These are phyloP conservation scores for Petunia hybrid DNA, from an alignment of 305 asterid genomes.

Conservation along the genomic window DNA sequence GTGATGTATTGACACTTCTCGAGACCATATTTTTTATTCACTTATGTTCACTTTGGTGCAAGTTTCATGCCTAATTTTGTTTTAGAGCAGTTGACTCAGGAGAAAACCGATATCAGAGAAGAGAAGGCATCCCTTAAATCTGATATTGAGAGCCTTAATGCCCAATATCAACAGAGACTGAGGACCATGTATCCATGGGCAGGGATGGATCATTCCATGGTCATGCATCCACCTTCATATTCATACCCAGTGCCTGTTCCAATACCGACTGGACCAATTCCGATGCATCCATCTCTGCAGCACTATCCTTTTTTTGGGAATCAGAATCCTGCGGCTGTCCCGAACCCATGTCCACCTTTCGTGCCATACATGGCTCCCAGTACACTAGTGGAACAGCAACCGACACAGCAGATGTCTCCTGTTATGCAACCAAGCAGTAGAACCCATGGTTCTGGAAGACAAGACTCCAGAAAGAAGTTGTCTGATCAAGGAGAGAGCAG, in stretches of 20 bases:
- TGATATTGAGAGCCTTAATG: constrained; percentile 82
- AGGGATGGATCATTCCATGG: constrained; percentile 84
- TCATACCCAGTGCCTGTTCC: constrained; percentile 76
- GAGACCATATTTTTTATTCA: background rate
- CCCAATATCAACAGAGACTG: constrained; percentile 77
- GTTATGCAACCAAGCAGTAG: constrained; percentile 62
- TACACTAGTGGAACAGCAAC: constrained; percentile 70
- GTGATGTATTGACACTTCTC: constrained; percentile 45
- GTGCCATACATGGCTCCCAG: constrained; percentile 80
- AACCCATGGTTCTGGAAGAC: constrained; percentile 46
- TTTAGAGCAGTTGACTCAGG: constrained; percentile 81
- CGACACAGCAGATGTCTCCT: constrained; percentile 70
- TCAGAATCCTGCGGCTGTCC: constrained; percentile 72
- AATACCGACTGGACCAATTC: constrained; percentile 81
- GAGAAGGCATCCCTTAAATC: constrained; percentile 93
- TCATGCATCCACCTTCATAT: constrained; percentile 88
- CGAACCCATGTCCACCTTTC: constrained; percentile 75
- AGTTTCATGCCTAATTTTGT: background rate
- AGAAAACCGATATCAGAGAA: constrained; percentile 94
- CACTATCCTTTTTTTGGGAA: constrained; percentile 80
- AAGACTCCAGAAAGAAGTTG: constrained; percentile 62
- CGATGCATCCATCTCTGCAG: constrained; percentile 91
- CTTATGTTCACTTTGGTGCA: background rate
- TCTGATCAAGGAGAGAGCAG: constrained; percentile 68
- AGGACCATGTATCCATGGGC: constrained; percentile 86